phyloP scores from a whole-genome alignment of 345 rosid genomes.

The Raphanus raphanistrum region DNA sequence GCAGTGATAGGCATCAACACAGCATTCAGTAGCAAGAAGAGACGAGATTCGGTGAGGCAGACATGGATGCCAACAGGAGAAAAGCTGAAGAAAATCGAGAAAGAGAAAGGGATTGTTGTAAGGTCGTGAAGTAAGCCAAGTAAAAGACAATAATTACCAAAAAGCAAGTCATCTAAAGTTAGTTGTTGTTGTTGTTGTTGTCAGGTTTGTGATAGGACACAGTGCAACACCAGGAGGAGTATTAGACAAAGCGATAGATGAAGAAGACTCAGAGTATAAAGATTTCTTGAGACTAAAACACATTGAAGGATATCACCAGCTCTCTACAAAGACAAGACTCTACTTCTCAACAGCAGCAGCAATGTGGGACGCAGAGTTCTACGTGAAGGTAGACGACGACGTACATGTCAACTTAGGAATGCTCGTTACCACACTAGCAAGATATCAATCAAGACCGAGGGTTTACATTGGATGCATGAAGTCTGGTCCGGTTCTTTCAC shows the following conservation, averaged over 20 bases:
- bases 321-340: constrained; percentile 76
- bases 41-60: constrained; percentile 71
- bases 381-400: constrained; percentile 85
- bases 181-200: background rate
- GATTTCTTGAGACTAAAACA: constrained; percentile 84
- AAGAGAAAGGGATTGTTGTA: constrained; percentile 77
- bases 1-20: constrained; percentile 85
- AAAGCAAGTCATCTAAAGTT: background rate
- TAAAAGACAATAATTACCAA: background rate
- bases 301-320: constrained; percentile 80
- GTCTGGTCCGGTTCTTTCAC: constrained; percentile 85
- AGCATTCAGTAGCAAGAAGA: constrained; percentile 84
- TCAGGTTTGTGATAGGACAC: constrained; percentile 81
- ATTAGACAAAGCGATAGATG: constrained; percentile 72
- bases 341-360: constrained; percentile 80
- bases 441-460: constrained; percentile 61
- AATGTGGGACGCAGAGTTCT: constrained; percentile 83
- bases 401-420: constrained; percentile 78
- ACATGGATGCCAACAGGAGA: constrained; percentile 91
- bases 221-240: constrained; percentile 76
- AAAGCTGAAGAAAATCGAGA: constrained; percentile 68
- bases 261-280: constrained; percentile 57
- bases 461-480: constrained; percentile 98
- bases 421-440: constrained; percentile 56
- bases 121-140: constrained; percentile 42